Percentiles rank a stretch among this genome's conserved stretches.
Evolutionary conservation across 208 protist genomes (phyloP).

Genomic region (Crithidia thermophila): DNA sequence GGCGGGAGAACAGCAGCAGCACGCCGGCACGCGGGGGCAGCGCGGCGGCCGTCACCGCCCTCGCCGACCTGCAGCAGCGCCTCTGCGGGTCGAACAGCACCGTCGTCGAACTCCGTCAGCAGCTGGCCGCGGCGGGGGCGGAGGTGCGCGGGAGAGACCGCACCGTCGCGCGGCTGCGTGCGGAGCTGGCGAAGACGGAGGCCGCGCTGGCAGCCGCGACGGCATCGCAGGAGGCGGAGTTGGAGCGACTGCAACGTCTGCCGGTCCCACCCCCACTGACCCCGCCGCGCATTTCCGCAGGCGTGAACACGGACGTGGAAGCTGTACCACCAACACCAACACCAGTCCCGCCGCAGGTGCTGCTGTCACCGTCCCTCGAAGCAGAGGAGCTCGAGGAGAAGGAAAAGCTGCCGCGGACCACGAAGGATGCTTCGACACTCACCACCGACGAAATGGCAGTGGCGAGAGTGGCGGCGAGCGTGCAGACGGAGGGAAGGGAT

Average conservation of each 20-base stretch:
- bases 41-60: slow-evolving; percentile 51
- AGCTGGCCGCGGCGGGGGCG: slow-evolving; percentile 15
- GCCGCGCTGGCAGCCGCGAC: neutral
- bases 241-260: slow-evolving; percentile 13
- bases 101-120: slow-evolving; percentile 20
- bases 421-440: too few species aligned
- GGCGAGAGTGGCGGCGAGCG: neutral
- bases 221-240: slow-evolving; percentile 13
- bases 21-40: slow-evolving; percentile 30
- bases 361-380: slow-evolving; percentile 4
- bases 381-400: too few species aligned
- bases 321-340: neutral
- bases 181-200: slow-evolving; percentile 10
- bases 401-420: neutral
- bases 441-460: too few species aligned
- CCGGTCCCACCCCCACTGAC: slow-evolving; percentile 10
- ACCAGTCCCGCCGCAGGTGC: neutral
- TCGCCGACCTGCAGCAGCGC: slow-evolving; percentile 61
- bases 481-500: too few species aligned
- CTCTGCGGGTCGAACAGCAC: slow-evolving; percentile 31
- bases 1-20: slow-evolving; percentile 7
- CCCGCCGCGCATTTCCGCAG: neutral
- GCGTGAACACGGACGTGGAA: neutral
- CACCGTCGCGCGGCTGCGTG: slow-evolving; percentile 5
- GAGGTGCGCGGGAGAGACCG: slow-evolving; percentile 9